These are phyloP conservation scores for Tephrocybe sp. DNA, from an alignment of 768 basidiomycete species.

Conservation along the genomic window DNA sequence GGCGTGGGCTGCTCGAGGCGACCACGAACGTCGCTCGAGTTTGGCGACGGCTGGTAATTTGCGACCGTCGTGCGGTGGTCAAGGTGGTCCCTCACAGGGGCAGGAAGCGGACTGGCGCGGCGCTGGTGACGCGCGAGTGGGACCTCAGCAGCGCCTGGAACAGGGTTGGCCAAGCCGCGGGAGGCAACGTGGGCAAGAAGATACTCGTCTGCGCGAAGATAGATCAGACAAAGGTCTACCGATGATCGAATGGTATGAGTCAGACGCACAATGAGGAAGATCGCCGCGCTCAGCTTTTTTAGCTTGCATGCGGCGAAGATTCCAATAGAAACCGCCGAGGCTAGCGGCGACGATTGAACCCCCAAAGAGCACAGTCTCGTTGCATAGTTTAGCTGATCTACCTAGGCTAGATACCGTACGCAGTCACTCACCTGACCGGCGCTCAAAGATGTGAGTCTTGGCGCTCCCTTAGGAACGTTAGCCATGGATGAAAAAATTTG, in stretches of 20 bases:
- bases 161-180: conserved; percentile 5
- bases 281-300: conserved; percentile 23
- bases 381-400: not conserved
- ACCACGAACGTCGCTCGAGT: conserved; percentile 7
- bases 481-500: not conserved
- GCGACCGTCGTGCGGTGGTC: conserved; percentile 24
- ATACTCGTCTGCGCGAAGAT: conserved; percentile 27
- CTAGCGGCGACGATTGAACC: conserved; percentile 23
- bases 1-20: conserved; percentile 27
- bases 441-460: not conserved
- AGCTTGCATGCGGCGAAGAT: conserved; percentile 23
- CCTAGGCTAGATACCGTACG: not conserved
- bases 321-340: conserved; percentile 28
- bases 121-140: conserved; percentile 12
- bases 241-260: not conserved
- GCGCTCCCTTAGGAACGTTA: not conserved
- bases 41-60: conserved; percentile 21
- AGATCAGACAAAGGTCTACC: not conserved
- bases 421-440: conserved; percentile 9
- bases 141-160: conserved; percentile 10
- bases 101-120: conserved; percentile 15
- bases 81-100: conserved; percentile 22
- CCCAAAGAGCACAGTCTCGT: conserved; percentile 26
- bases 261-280: conserved; percentile 28
- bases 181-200: conserved; percentile 22